phyloP scores from a whole-genome alignment of 83 land plant genomes.

The Picea abies region DNA sequence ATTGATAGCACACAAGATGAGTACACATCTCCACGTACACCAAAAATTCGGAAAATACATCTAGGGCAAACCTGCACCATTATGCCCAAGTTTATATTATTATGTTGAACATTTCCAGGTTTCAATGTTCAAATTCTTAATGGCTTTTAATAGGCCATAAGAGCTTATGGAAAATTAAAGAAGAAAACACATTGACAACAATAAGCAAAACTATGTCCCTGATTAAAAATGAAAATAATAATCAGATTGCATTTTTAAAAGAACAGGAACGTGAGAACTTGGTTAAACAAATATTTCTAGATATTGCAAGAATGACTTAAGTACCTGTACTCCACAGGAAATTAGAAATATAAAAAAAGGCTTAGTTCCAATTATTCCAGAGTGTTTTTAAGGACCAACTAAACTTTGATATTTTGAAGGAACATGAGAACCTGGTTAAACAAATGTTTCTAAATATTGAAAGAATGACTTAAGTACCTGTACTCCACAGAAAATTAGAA shows the following conservation, averaged over 20 bases:
- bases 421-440: background rate
- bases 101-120: background rate
- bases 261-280: background rate
- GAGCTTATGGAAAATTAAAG: background rate
- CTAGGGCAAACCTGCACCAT: background rate
- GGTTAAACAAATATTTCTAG: background rate
- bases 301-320: background rate
- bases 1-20: no score
- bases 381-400: background rate
- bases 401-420: background rate
- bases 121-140: background rate
- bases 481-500: background rate
- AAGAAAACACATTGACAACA: background rate
- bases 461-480: background rate
- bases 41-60: no score
- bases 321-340: background rate
- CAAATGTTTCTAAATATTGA: background rate
- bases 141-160: background rate
- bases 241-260: background rate
- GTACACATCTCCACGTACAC: no score
- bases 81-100: background rate
- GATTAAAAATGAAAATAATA: background rate
- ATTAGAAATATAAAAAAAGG: background rate
- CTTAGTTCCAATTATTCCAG: background rate
- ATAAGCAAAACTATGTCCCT: background rate